Evolutionary conservation across 441 rosid species (phyloP), one percentile per base, ranked within the genome.

Genomic region (Populus tomentosa): DNA sequence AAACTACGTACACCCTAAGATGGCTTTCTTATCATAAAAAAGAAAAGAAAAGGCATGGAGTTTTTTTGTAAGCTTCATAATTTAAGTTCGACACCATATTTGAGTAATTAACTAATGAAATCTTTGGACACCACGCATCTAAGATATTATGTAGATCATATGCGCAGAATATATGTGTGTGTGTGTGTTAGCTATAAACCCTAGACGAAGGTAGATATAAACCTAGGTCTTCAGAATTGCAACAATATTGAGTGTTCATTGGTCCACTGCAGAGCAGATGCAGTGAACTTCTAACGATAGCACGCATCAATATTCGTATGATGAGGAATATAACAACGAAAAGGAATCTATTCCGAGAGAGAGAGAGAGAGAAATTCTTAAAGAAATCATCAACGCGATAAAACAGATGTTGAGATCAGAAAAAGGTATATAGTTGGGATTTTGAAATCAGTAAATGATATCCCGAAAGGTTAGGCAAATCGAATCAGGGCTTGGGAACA

Each of bases 391-490:
- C 35, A 11, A 71, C n/a, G 32, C 10, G 11, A 23, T 24, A 30
- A 76, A 64, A 71, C 11, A 28, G 14, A 38, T 24, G 13, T 20
- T 16, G 13, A 69, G 18, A 10, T 35, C 32, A 35, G 40, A 62
- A 70, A 46, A 77, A 16, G 78, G 74, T 80, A 77, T 71, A 28
- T 33, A 65, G 50, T 61, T 64, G 30, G 64, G 67, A 9, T 68
- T 73, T 64, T 62, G 65, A 63, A 71, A 79, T 79, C 73, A 68
- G 26, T 63, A 64, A 73, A 75, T 53, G 64, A 86, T 80, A 86
- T 84, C 86, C 73, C 4, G 56, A 80, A 83, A 78, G 50, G 61
- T 61, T 75, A 59, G 66, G 75, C 83, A 84, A 81, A 83, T 86
- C 85, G 77, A 71, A 80, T 73, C 20, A 67, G 69, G 67, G 50